These are phyloP conservation scores for Phlebopus sp. DNA, from an alignment of 1,284 basidiomycete genomes.

Conservation along the genomic window DNA sequence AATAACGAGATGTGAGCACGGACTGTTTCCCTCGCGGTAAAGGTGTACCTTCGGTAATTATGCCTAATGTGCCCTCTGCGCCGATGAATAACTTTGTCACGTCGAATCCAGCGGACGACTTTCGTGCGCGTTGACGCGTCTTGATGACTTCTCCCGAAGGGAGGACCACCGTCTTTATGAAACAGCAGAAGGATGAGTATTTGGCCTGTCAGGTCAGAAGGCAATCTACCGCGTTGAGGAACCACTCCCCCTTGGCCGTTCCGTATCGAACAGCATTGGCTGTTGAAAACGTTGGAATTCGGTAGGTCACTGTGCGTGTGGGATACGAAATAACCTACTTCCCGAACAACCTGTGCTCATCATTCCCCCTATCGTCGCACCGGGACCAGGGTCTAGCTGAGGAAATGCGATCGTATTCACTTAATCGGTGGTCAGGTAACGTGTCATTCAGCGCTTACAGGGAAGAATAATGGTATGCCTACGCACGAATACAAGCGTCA, in stretches of 20 bases:
- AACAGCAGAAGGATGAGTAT: no score
- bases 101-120: constrained; percentile 91
- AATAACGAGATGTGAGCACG: no score
- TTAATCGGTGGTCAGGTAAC: neutral
- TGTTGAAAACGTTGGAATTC: constrained; percentile 22
- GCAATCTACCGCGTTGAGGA: constrained; percentile 65
- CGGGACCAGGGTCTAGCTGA: constrained; percentile 76
- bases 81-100: constrained; percentile 91
- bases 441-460: constrained; percentile 45
- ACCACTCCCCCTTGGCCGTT: constrained; percentile 83
- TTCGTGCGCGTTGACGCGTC: constrained; percentile 81
- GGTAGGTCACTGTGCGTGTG: neutral
- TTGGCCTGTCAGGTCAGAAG: neutral
- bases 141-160: constrained; percentile 93
- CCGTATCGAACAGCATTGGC: constrained; percentile 90
- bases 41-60: constrained; percentile 78
- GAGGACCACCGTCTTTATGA: constrained; percentile 75
- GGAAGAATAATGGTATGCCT: constrained; percentile 85
- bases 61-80: constrained; percentile 91
- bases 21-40: neutral
- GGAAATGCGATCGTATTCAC: neutral
- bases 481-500: neutral
- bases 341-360: constrained; percentile 80
- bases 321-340: constrained; percentile 42
- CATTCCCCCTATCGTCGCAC: constrained; percentile 92